Evolutionary conservation across 768 basidiomycete species (phyloP).

Genomic region (Coprinellus micaceus): DNA sequence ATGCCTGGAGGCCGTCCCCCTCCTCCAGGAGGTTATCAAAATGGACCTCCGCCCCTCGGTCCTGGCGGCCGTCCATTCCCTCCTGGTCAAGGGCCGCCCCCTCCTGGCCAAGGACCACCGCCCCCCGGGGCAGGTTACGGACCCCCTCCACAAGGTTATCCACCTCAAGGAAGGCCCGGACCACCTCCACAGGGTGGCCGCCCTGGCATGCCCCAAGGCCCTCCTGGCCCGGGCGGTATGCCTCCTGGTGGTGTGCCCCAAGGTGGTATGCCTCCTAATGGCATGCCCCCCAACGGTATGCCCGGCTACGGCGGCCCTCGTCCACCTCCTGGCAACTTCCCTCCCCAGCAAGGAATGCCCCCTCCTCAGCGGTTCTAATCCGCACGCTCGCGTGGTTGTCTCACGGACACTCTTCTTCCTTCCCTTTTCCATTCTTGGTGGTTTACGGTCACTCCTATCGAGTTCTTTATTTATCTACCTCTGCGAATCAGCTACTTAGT

Average conservation of each 20-base stretch:
- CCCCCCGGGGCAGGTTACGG: slow-evolving; percentile 35
- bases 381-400: not conserved
- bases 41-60: slow-evolving; percentile 13
- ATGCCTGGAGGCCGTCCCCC: slow-evolving; percentile 16
- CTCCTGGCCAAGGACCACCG: slow-evolving; percentile 39
- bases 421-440: slow-evolving; percentile 10
- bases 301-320: not conserved
- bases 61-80: slow-evolving; percentile 23
- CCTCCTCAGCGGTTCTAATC: slow-evolving; percentile 10
- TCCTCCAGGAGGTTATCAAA: slow-evolving; percentile 19
- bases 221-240: slow-evolving; percentile 9
- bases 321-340: slow-evolving; percentile 16
- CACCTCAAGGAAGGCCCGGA: slow-evolving; percentile 13
- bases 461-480: not conserved
- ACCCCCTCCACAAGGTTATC: slow-evolving; percentile 22
- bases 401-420: not conserved
- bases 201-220: slow-evolving; percentile 16
- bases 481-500: not conserved
- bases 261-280: no score
- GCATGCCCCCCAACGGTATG: no score
- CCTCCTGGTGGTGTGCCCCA: no score
- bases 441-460: slow-evolving; percentile 1
- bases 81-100: slow-evolving; percentile 22
- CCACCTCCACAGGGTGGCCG: slow-evolving; percentile 22
- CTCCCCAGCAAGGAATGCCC: slow-evolving; percentile 25